Conservation (phyloP, 2,329 filamentous ascomycete species). For the Diaporthe vexans region DNA sequence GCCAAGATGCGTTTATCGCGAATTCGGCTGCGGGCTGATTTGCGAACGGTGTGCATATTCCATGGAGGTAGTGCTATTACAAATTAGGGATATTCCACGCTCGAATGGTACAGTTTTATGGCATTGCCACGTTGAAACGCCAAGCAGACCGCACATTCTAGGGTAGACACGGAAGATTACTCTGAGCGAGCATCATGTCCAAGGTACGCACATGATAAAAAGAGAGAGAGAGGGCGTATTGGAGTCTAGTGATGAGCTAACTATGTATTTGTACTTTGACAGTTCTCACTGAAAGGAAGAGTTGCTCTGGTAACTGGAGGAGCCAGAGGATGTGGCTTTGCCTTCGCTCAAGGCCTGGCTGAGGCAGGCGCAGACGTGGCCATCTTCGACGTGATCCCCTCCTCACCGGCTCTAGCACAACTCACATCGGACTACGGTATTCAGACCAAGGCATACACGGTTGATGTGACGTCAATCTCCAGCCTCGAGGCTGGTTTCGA, state of each 20-base stretch:
- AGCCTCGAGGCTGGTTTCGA: conserved; percentile 50
- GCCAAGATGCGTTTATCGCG: not conserved
- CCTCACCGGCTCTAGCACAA: conserved; percentile 53
- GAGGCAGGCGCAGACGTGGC: conserved; percentile 62
- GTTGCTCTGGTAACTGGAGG: conserved; percentile 62
- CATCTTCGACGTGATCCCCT: conserved; percentile 62
- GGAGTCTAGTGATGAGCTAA: not conserved
- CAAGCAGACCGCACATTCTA: not conserved
- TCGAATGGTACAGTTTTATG: not conserved
- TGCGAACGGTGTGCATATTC: not conserved
- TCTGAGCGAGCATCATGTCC: conserved; percentile 22
- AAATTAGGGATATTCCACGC: not conserved
- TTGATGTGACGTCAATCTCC: conserved; percentile 53
- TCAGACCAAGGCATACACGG: conserved; percentile 56
- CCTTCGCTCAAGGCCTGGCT: conserved; percentile 60
- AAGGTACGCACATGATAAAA: not conserved
- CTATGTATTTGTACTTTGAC: not conserved
- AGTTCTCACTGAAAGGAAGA: conserved; percentile 65
- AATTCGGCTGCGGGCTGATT: not conserved
- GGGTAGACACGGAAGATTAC: not conserved
- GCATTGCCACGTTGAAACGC: not conserved
- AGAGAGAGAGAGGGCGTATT: not conserved
- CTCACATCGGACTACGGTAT: conserved; percentile 58
- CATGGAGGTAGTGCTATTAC: not conserved
- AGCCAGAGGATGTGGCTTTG: conserved; percentile 60